Base-by-base conservation (phyloP, 2,329 filamentous ascomycete genomes). In the Aspergillus sp. region DNA sequence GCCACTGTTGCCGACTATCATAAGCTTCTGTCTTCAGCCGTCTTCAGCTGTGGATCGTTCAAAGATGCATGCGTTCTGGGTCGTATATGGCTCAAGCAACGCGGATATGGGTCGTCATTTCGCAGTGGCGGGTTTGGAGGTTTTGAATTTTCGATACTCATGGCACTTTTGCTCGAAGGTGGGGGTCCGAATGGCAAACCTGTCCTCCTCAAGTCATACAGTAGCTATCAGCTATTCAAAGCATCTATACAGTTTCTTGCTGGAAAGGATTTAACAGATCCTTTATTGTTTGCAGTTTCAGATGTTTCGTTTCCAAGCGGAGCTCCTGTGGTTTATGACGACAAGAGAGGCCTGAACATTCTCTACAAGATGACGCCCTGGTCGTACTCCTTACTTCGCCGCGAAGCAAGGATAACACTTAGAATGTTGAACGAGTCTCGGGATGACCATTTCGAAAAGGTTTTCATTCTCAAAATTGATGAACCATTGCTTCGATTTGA, bases 151-250 rank as follows among this genome's bases (percentile, higher is more conserved):
- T 84, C 90, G 0, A 78, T 86, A n/a, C 78, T 95, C 49, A 84
- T 93, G 70, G 90, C 93, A 33, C 79, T 96, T 14, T 79, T 98
- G 2, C 80, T 98, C 43, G 87, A 91, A 72, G 86, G 85, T n/a
- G 90, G 90, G 24, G 89, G 87, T 6, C 83, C 85, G 6, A 88
- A 87, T 59, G 89, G 90, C 2, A 84, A 86, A 62, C 83, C 89
- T 2, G 77, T 90, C 6, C 81, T 98, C 15, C 91, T 92, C 6
- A 81, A 85, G 5, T 90, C 90, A 7, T 89, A 96, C 67, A 96
- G 90, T 77, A 90, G 89, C 74, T 95, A 93, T 23, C 93, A 98
- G 74, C 82, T 98, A 45, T 97, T 99, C 82, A 98, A 97, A 75
- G 93, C 91, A 3, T 87, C 88, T 1, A 79, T 99, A n/a, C 93